Evolutionary conservation across 108 stramenopile genomes (phyloP).

Genomic region (Pseudonitzschia delicatissima): DNA sequence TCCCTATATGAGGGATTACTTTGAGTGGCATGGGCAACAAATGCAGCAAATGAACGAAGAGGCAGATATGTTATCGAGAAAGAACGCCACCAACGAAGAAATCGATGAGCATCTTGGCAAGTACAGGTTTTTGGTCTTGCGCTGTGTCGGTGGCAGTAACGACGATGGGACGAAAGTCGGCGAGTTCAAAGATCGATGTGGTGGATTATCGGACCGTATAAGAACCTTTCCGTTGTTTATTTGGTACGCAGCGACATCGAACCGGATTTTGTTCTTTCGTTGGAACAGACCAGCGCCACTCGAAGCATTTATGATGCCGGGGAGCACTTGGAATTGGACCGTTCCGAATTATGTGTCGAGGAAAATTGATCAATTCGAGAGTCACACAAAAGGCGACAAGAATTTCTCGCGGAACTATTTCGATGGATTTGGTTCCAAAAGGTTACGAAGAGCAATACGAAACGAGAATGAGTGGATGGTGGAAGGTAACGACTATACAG

Average conservation of each 20-base stretch:
- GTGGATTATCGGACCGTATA: slow-evolving; percentile 48
- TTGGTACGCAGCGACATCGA: slow-evolving; percentile 25
- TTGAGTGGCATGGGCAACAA: slow-evolving; percentile 3
- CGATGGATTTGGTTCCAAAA: slow-evolving; percentile 5
- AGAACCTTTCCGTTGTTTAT: slow-evolving; percentile 38
- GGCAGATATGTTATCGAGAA: no score
- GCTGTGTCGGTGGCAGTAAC: not conserved
- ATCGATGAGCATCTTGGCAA: not conserved
- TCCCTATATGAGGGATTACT: not conserved
- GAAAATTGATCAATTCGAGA: not conserved
- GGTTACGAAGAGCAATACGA: not conserved
- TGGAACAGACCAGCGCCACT: slow-evolving; percentile 42
- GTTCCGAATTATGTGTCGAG: slow-evolving; percentile 9
- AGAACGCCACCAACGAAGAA: not conserved
- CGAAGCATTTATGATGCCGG: slow-evolving; percentile 45
- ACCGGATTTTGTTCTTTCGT: slow-evolving; percentile 38
- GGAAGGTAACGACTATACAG: slow-evolving; percentile 22
- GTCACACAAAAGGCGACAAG: not conserved
- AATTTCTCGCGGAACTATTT: not conserved
- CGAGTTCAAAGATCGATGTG: slow-evolving; percentile 22
- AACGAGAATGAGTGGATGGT: slow-evolving; percentile 20
- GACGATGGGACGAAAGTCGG: not conserved
- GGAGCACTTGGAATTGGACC: slow-evolving; percentile 18
- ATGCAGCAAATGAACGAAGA: not conserved
- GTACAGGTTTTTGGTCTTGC: not conserved